phyloP scores from a whole-genome alignment of 1,139 yeast species.

The Ogataea hybrid region DNA sequence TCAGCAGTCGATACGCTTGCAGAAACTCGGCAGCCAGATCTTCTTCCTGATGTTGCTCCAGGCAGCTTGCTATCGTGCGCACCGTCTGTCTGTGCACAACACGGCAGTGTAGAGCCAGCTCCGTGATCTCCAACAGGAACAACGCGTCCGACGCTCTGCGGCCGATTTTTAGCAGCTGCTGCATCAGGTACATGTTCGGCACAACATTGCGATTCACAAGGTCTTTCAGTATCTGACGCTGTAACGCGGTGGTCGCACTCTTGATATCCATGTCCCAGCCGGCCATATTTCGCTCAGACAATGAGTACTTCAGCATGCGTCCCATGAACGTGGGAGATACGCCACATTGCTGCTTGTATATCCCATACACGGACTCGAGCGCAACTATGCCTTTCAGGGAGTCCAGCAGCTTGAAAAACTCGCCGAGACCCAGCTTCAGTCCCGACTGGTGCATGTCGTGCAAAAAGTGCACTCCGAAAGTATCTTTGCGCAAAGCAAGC shows the following conservation, averaged over 20 bases:
- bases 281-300: not conserved
- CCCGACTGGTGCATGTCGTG: not conserved
- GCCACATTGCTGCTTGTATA: not conserved
- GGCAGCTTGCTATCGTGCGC: slow-evolving; percentile 1
- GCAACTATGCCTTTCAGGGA: not conserved
- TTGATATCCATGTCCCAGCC: not conserved
- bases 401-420: not conserved
- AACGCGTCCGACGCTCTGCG: not conserved
- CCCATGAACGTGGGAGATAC: not conserved
- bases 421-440: not conserved
- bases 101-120: slow-evolving; percentile 7
- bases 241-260: not conserved
- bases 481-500: not conserved
- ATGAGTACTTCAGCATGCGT: not conserved
- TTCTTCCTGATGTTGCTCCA: not conserved
- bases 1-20: not conserved
- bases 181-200: slow-evolving; percentile 6
- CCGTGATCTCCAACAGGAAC: slow-evolving; percentile 12
- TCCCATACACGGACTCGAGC: not conserved
- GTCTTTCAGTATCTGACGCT: slow-evolving; percentile 11
- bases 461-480: not conserved
- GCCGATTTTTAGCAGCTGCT: slow-evolving; percentile 6
- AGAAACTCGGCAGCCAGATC: slow-evolving; percentile 2
- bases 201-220: not conserved
- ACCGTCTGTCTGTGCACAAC: slow-evolving; percentile 5